Conservation (phyloP, 257 asterid genomes). For the Anisodus tanguticus region DNA sequence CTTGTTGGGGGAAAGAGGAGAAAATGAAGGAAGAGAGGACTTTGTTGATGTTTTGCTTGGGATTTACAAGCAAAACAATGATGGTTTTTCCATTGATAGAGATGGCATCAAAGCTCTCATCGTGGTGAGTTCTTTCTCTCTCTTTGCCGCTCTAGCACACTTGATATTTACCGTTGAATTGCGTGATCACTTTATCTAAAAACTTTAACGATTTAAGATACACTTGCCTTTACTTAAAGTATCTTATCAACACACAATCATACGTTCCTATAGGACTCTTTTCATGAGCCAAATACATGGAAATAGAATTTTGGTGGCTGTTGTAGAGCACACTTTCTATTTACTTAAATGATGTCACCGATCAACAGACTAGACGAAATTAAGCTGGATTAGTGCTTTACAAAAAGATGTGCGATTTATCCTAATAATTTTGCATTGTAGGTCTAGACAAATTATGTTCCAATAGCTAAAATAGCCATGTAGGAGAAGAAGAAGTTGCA, state of each 20-base stretch:
- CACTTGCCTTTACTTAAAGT: neutral
- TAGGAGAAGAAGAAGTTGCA: neutral
- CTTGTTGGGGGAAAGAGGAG: neutral
- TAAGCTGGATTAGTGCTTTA: too few relatives aligned
- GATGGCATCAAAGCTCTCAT: slow-evolving; percentile 10
- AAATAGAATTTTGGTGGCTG: too few relatives aligned
- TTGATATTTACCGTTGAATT: too few relatives aligned
- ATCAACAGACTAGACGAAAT: too few relatives aligned
- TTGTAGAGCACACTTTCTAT: too few relatives aligned
- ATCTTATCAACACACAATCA: neutral
- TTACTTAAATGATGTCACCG: too few relatives aligned
- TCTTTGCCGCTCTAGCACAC: fast-evolving
- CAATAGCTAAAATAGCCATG: neutral
- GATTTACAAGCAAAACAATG: slow-evolving; percentile 31
- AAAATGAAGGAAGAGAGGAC: slow-evolving; percentile 26
- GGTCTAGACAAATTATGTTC: too few relatives aligned
- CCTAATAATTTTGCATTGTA: too few relatives aligned
- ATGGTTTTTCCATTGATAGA: neutral
- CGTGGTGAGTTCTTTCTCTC: neutral
- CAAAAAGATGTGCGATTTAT: too few relatives aligned
- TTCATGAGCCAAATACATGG: too few relatives aligned
- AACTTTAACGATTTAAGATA: neutral
- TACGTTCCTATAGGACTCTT: too few relatives aligned
- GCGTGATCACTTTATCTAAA: neutral
- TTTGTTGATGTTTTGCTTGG: slow-evolving; percentile 57